Evolutionary conservation across 2,329 filamentous ascomycete species (phyloP), one percentile per base, ranked within the genome.

Genomic region (Botrytis sinoallii): DNA sequence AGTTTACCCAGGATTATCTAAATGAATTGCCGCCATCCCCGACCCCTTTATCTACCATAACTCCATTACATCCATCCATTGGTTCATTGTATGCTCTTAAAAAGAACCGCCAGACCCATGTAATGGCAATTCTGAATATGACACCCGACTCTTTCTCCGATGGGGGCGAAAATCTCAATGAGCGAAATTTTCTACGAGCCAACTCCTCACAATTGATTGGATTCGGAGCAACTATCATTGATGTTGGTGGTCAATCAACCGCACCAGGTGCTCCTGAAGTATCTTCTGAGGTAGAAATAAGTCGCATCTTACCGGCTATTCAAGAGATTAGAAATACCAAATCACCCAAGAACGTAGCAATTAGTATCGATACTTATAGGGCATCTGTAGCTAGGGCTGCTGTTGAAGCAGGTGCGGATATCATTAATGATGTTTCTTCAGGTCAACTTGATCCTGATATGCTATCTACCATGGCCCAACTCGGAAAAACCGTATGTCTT

Each of bases 101-200:
- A 46, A 83, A 86, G 10, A 85, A 86, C 20, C 78, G 81, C 66
- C 86, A 84, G 71, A 98, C 95, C 0, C 89, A 90, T 64, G 84
- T 98, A 77, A 99, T 99, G 96, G 93, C 93, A 72, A 97, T 99
- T 76, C 86, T 98, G 64, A 99, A 99, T 83, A 85, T 97, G 70
- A 98, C 96, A 0, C 95, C 95, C 0, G 95, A 99, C 83, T 98
- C 95, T 16, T 99, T 99, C 85, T 98, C 95, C 1, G 95, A 98
- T 80, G 95, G 94, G 71, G 94, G 94, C 14, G 80, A 94, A 81
- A 61, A 79, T 35, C 44, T 25, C 42, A 35, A 85, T 38, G 80
- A 40, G 83, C 20, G 65, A 68, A 14, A 14, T 4, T 67, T 67
- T 29, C 86, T 20, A 80, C 85, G 55, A 35, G 48, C 52, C 35